Conservation (phyloP, 306 rosid species). For the Casuarina cunninghamiana region DNA sequence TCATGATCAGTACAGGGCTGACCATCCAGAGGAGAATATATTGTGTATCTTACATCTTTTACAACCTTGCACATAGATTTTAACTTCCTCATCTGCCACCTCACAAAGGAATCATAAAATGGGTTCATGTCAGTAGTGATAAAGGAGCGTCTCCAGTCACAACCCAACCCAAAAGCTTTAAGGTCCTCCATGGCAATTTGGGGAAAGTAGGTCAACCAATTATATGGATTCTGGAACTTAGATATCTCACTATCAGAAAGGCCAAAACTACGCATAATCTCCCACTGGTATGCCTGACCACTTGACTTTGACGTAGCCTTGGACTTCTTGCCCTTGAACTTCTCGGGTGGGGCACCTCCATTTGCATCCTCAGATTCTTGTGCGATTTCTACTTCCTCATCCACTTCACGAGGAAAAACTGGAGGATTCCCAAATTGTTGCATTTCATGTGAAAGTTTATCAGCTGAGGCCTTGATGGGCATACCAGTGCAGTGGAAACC, state of each 20-base stretch:
- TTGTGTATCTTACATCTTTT: conserved; percentile 83
- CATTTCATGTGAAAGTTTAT: conserved; percentile 81
- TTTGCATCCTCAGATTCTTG: conserved; percentile 33
- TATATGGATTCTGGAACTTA: conserved; percentile 71
- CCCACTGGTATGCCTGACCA: conserved; percentile 85
- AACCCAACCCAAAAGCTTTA: conserved; percentile 90
- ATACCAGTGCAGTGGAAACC: conserved; percentile 96
- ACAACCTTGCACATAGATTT: conserved; percentile 83
- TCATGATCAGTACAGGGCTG: conserved; percentile 99
- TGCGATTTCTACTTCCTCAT: conserved; percentile 39
- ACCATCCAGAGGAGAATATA: conserved; percentile 89
- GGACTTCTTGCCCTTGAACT: conserved; percentile 89
- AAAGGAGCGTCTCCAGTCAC: conserved; percentile 94
- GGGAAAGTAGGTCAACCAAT: conserved; percentile 86
- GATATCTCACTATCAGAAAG: conserved; percentile 70
- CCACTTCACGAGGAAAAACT: conserved; percentile 46
- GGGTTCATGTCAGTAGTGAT: conserved; percentile 78
- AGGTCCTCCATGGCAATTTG: conserved; percentile 86
- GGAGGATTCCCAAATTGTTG: conserved; percentile 73
- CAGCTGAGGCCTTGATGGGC: conserved; percentile 98
- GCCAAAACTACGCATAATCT: conserved; percentile 93
- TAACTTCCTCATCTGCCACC: conserved; percentile 95
- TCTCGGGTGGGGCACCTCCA: conserved; percentile 53
- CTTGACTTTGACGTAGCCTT: conserved; percentile 71
- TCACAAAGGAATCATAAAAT: conserved; percentile 74